Evolutionary conservation across 1,284 basidiomycete species (phyloP), one percentile per base, ranked within the genome.

Genomic region (Dichomitus squalens): DNA sequence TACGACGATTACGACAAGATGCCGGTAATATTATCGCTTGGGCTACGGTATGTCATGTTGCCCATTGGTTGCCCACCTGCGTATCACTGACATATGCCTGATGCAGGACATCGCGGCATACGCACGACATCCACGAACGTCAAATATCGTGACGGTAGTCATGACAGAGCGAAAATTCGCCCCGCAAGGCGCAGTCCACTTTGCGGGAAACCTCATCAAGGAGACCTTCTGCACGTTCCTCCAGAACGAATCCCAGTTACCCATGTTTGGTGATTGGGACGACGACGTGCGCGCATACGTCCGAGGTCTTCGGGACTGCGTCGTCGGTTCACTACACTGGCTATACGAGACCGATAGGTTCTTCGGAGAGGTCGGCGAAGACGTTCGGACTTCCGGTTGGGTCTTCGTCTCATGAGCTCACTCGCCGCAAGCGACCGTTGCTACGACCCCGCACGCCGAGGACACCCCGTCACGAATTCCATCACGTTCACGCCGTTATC

Each of bases 351-450:
- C 79, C 3, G 76, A 83, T 54, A 64, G 83, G 48, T 86, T 80
- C 64, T 79, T 87, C 55, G 83, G 82, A 39, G 75, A 76, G 35
- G 80, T 79, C 55, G 83, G 82, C 0, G 78, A 78, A 46, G 82
- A 87, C 64, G 80, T 86, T 18, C 75, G 82, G 63, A 73, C 76
- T 7, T 85, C 84, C 68, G 84, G 85, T 31, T 87, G 86, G 86
- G 79, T 86, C 2, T 87, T 86, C 66, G 63, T 81, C 27, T 59
- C 61, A 38, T 64, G 58, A 46, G 39, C 43, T 3, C 25, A 21
- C 25, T 7, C 27, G n/a, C 44, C 31, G 29, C 44, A n/a, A n/a
- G 16, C n/a, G 35, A n/a, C 35, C 18, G 44, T 47, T 47, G 44
- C 44, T 11, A 47, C 18, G 18, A 9, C 31, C 29, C 16, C 44